phyloP scores from a whole-genome alignment of 345 rosid genomes.

The Raphanus raphanistrum region DNA sequence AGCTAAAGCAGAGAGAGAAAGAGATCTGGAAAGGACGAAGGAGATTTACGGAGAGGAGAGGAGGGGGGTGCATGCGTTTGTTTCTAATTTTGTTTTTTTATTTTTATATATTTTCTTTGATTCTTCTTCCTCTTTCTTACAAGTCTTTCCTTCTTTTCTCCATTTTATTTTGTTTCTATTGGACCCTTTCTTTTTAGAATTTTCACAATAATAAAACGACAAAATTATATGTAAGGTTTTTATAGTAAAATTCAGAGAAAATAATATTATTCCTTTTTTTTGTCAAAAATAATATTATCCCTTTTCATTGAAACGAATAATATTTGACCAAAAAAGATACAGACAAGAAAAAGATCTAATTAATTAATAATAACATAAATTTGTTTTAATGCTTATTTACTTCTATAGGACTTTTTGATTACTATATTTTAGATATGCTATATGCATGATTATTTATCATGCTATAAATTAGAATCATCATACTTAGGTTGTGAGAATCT shows the following conservation, averaged over 20 bases:
- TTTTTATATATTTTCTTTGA: not conserved
- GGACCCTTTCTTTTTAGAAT: not conserved
- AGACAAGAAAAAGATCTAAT: no score
- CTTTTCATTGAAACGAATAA: no score
- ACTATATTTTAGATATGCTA: not conserved
- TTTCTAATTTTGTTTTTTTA: constrained; percentile 39
- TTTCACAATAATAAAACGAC: not conserved
- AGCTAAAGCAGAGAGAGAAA: not conserved
- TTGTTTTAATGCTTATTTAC: not conserved
- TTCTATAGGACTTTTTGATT: no score
- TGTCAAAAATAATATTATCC: not conserved
- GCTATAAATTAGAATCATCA: not conserved
- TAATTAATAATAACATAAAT: no score
- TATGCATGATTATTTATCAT: not conserved
- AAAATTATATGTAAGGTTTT: not conserved
- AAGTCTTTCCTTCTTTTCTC: not conserved
- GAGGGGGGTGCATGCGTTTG: constrained; percentile 53
- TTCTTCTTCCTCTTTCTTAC: constrained; percentile 1
- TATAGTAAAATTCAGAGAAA: not conserved
- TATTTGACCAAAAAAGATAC: no score
- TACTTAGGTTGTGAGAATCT: not conserved
- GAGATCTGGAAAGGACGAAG: not conserved
- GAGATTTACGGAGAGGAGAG: constrained; percentile 37
- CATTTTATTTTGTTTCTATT: not conserved
- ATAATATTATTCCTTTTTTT: no score